Evolutionary conservation across 441 rosid species (phyloP).

Genomic region (Bruguiera hainesii): DNA sequence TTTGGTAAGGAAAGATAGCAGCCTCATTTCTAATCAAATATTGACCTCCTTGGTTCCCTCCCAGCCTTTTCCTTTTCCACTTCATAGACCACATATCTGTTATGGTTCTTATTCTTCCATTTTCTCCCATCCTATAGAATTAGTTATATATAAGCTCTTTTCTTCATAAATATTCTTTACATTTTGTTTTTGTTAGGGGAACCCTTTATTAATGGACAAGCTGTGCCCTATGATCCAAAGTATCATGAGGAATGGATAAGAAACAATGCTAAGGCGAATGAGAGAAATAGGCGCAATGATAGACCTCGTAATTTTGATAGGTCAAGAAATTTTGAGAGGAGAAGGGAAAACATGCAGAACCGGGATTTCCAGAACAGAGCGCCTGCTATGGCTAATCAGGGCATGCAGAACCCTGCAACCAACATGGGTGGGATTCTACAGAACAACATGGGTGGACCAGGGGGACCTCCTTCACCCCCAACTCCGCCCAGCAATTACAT

Average conservation of each 20-base stretch:
- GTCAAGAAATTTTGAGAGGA: constrained; percentile 80
- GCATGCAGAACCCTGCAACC: constrained; percentile 25
- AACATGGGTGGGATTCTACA: constrained; percentile 25
- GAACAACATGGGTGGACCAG: constrained; percentile 14
- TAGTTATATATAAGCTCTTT: neutral
- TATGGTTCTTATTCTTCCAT: too few species aligned
- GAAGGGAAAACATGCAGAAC: constrained; percentile 71
- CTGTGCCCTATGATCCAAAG: constrained; percentile 93
- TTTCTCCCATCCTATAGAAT: neutral
- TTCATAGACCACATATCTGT: too few species aligned
- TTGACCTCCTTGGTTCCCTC: too few species aligned
- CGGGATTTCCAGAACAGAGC: constrained; percentile 26
- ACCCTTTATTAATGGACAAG: constrained; percentile 89
- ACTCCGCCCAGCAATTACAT: constrained; percentile 2
- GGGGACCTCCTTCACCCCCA: constrained; percentile 9
- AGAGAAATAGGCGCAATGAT: constrained; percentile 79
- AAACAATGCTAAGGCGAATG: constrained; percentile 79
- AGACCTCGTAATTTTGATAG: constrained; percentile 72
- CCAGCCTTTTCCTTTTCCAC: neutral
- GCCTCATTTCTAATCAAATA: too few species aligned
- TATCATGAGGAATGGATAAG: constrained; percentile 96
- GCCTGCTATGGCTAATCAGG: constrained; percentile 28
- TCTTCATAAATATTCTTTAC: constrained; percentile 4
- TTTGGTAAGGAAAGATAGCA: too few species aligned
- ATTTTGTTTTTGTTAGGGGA: constrained; percentile 46